Percentiles rank a stretch among this genome's conserved stretches.
These are phyloP conservation scores for Macaranga tanarius DNA, from an alignment of 441 rosid genomes.

Conservation along the genomic window DNA sequence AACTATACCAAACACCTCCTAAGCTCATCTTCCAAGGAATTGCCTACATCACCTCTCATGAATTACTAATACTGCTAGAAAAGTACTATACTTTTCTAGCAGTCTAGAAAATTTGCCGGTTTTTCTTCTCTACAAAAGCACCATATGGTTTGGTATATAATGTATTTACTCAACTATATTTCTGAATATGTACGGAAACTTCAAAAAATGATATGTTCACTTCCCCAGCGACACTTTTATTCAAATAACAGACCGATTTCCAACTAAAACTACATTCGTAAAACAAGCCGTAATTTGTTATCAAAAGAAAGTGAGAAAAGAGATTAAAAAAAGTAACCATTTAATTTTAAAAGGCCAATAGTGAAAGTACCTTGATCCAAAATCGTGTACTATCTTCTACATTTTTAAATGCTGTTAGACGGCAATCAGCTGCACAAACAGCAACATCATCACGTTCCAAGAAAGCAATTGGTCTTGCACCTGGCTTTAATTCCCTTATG, in stretches of 20 bases:
- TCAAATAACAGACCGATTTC: neutral
- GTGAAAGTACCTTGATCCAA: conserved; percentile 79
- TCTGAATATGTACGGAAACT: neutral
- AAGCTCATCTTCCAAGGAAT: neutral
- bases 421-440: conserved; percentile 83
- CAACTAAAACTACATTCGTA: neutral
- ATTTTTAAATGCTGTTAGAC: conserved; percentile 77
- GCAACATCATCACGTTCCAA: conserved; percentile 57
- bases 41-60: neutral
- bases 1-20: too few species aligned
- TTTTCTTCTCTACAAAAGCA: neutral
- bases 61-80: too few species aligned
- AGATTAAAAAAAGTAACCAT: neutral
- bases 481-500: conserved; percentile 79
- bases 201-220: neutral
- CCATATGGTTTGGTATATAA: neutral
- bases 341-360: neutral
- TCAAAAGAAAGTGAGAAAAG: neutral
- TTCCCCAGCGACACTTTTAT: neutral
- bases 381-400: conserved; percentile 66
- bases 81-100: too few species aligned
- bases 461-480: conserved; percentile 69
- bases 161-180: neutral
- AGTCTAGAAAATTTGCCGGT: too few species aligned
- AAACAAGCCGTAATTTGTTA: neutral